Base-by-base conservation (phyloP, 108 stramenopile species). In the Discostella stelligeroides region DNA sequence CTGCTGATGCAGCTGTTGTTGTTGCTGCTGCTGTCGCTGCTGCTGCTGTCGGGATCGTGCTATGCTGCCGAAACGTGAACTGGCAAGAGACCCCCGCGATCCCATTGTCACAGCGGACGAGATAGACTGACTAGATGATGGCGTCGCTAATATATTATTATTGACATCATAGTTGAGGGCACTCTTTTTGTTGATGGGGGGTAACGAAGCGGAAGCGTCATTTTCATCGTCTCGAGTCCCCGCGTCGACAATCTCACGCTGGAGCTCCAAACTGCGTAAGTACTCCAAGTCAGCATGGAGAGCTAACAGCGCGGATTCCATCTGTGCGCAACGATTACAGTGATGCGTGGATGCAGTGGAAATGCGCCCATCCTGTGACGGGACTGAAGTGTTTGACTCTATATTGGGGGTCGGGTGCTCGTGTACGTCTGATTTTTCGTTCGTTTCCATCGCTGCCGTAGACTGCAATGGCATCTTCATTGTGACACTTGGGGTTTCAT, bases 281-380 rank as follows among this genome's bases (percentile, higher is more conserved):
- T 85, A 85, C 50, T 87, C 86, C 48, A 89, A 25, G 53, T 87
- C 84, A 1, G 74, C 69, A 27, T 66, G 75, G 34, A 85, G 41
- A 18, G 77, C 59, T 20, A 82, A 24, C 18, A 82, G 45, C 21
- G 73, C 57, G 15, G 53, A 28, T 57, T 81, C 80, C 70, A 77
- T 57, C 50, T 72, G 74, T 7, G 53, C 43, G 21, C 83, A 84
- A 48, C 62, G 38, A 51, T 58, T 60, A 49, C 82, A 76, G 28
- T 73, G 39, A 41, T 12, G 14, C 13, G 24, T 37, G 34, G 4
- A 8, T 29, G 29, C 28, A 25, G 9, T n/a, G 14, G 21, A 17
- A 7, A 24, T 13, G 42, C 56, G 21, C 29, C 43, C 46, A 49
- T 27, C 17, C 39, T 60, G 48, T 38, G 50, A 7, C 7, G 60